phyloP scores from a whole-genome alignment of 2,329 filamentous ascomycete genomes.

The Trichoderma sp. region DNA sequence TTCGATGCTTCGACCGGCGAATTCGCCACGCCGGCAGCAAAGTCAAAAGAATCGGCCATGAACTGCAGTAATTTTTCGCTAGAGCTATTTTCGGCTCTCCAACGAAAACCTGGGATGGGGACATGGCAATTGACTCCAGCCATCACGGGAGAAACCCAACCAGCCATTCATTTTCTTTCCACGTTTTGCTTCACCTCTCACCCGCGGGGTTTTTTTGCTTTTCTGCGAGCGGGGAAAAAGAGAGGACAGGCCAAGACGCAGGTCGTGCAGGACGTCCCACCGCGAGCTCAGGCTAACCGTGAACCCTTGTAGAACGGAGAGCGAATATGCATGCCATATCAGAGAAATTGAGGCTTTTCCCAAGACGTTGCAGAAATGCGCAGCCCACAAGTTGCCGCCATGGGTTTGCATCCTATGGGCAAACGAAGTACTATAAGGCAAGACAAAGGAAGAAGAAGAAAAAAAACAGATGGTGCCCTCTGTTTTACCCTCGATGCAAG shows the following conservation, averaged over 20 bases:
- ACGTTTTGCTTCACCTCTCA: background rate
- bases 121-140: slow-evolving; percentile 15
- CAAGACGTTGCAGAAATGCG: slow-evolving; percentile 14
- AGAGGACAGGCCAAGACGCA: slow-evolving; percentile 4
- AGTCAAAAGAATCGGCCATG: background rate
- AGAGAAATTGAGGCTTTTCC: slow-evolving; percentile 21
- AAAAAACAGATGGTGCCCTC: background rate
- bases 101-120: slow-evolving; percentile 7
- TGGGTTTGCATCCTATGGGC: slow-evolving; percentile 14
- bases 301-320: slow-evolving; percentile 23
- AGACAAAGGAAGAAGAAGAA: background rate
- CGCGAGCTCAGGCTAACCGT: slow-evolving; percentile 13
- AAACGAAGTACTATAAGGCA: background rate
- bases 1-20: background rate
- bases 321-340: background rate
- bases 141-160: background rate
- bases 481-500: background rate
- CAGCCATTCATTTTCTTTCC: background rate
- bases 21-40: slow-evolving; percentile 2
- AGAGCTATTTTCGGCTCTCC: background rate
- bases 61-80: background rate
- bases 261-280: slow-evolving; percentile 21
- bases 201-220: slow-evolving; percentile 24
- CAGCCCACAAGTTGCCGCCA: slow-evolving; percentile 10
- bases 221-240: slow-evolving; percentile 3